These are phyloP conservation scores for Quercus dentata DNA, from an alignment of 306 rosid genomes.

Conservation along the genomic window DNA sequence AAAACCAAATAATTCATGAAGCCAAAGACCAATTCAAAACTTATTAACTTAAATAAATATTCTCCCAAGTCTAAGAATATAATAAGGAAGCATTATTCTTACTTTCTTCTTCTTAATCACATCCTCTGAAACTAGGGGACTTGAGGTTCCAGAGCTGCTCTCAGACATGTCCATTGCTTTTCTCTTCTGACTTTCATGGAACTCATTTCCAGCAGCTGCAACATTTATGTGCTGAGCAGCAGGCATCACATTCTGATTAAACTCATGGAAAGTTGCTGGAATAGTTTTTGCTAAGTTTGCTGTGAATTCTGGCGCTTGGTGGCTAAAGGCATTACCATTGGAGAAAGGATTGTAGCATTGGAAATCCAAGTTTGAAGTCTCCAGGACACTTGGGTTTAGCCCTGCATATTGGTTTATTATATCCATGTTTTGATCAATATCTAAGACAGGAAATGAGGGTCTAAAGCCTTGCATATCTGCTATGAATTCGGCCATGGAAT, in stretches of 20 bases:
- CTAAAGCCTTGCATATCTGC: slow-evolving; percentile 50
- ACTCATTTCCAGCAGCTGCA: slow-evolving; percentile 32
- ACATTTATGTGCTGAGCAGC: slow-evolving; percentile 13
- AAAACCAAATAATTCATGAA: slow-evolving; percentile 3
- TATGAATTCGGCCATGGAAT: slow-evolving; percentile 70
- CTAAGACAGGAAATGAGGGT: slow-evolving; percentile 54
- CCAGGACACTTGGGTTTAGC: slow-evolving; percentile 32
- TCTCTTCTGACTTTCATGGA: slow-evolving; percentile 54
- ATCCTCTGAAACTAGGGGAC: slow-evolving; percentile 57
- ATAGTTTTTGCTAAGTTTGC: slow-evolving; percentile 49
- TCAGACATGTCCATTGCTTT: slow-evolving; percentile 44
- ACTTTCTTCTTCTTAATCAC: slow-evolving; percentile 50
- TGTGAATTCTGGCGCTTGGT: slow-evolving; percentile 39
- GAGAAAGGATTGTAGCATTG: slow-evolving; percentile 53
- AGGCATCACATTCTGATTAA: slow-evolving; percentile 30
- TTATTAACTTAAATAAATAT: not conserved
- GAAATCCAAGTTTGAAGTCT: slow-evolving; percentile 47
- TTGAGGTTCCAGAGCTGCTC: slow-evolving; percentile 61
- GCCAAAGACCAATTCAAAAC: not conserved
- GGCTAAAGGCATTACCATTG: slow-evolving; percentile 38
- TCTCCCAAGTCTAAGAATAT: not conserved
- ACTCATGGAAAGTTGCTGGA: slow-evolving; percentile 27
- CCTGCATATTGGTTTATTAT: slow-evolving; percentile 45
- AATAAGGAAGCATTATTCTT: not conserved
- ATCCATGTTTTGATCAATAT: slow-evolving; percentile 60